Base-by-base conservation (phyloP, 1,284 basidiomycete species). In the Apiotrichum siamense region DNA sequence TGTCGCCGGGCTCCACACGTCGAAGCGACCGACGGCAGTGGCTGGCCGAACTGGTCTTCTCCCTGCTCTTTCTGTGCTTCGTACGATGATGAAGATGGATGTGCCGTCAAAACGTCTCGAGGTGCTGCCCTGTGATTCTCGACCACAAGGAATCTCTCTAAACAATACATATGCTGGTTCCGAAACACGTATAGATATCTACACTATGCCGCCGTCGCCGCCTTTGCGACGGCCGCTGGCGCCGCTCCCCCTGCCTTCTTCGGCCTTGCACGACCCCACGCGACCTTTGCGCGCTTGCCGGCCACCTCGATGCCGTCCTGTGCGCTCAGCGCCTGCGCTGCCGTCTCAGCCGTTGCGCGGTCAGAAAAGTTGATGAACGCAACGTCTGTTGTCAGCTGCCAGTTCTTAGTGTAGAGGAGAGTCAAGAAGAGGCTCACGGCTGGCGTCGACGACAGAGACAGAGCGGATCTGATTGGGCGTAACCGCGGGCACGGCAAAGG, bases 281-380 rank as follows among this genome's bases (percentile, higher is more conserved):
- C 88, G 11, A 97, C 80, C 42, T 81, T 77, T 10, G 87, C 81
- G 47, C 79, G 79, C 64, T 86, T 83, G 1, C 83, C 87, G 26
- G 87, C 84, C 35, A 97, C 77, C 61, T 92, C 87, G 21, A 98
- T 78, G 4, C 92, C 93, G 55, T 85, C 83, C 15, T 72, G 69
- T 4, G 66, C 64, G 3, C 88, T 81, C 81, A 93, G 88, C 10
- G 86, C 84, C 59, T 86, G 81, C 0, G 93, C 93, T 0, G 88
- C 91, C 9, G 77, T 75, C 71, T 99, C 96, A 13, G 96, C 93
- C 17, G 81, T 78, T 2, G 78, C 67, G 25, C 96, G 80, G 50
- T 86, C 83, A 54, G 79, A 83, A 76, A 98, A 98, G 72, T 97
- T 97, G 52, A 97, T 80, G 72, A 99, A 99, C 0, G 94, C 94